Percentiles rank a stretch among this genome's conserved stretches.
phyloP scores from a whole-genome alignment of 2,329 filamentous ascomycete genomes.

The Aureobasidium musti region DNA sequence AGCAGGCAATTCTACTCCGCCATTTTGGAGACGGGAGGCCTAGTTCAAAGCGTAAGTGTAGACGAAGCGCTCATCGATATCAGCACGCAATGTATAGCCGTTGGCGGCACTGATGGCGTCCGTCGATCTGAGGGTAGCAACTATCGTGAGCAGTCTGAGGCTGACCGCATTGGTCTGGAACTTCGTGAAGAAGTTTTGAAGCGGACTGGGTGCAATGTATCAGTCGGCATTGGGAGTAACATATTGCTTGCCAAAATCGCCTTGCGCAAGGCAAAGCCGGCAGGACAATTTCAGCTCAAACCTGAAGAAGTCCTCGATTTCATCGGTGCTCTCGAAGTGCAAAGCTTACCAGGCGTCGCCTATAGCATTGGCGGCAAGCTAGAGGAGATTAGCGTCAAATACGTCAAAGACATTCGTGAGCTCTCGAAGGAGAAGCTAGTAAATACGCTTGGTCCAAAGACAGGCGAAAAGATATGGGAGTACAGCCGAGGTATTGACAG shows the following conservation, averaged over 20 bases:
- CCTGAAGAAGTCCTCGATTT: slow-evolving; percentile 76
- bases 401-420: slow-evolving; percentile 79
- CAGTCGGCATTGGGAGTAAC: slow-evolving; percentile 87
- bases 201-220: slow-evolving; percentile 82
- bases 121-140: slow-evolving; percentile 67
- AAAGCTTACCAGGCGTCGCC: slow-evolving; percentile 87
- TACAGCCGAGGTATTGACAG: slow-evolving; percentile 87
- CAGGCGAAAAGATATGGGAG: slow-evolving; percentile 85
- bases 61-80: slow-evolving; percentile 92
- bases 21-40: slow-evolving; percentile 74
- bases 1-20: slow-evolving; percentile 85
- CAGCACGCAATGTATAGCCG: slow-evolving; percentile 67
- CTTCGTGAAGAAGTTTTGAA: slow-evolving; percentile 71
- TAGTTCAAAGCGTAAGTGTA: slow-evolving; percentile 94
- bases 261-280: slow-evolving; percentile 87
- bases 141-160: slow-evolving; percentile 76
- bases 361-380: slow-evolving; percentile 85
- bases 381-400: slow-evolving; percentile 79
- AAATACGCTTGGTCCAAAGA: slow-evolving; percentile 81
- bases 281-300: slow-evolving; percentile 85
- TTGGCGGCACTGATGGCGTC: slow-evolving; percentile 66
- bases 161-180: slow-evolving; percentile 66
- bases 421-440: slow-evolving; percentile 74
- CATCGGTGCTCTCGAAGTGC: slow-evolving; percentile 74
- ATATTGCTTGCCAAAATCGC: slow-evolving; percentile 91